These are phyloP conservation scores for Henckelia pumila DNA, from an alignment of 257 asterid genomes.

Conservation along the genomic window DNA sequence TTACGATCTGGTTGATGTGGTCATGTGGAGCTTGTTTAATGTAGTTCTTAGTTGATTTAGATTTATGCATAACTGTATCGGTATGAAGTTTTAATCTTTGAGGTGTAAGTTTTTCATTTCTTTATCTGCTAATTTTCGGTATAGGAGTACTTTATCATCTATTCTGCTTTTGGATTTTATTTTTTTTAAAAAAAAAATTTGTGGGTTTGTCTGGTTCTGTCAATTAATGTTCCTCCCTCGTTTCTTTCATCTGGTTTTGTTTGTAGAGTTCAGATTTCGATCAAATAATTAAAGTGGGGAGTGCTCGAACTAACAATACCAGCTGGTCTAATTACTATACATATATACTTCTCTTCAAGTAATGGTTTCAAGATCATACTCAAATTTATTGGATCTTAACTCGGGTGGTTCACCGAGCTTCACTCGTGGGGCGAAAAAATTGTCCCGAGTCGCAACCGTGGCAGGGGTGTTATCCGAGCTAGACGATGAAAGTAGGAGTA, in stretches of 20 bases:
- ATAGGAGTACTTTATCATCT: not conserved
- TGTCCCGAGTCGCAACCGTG: conserved; percentile 72
- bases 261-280: conserved; percentile 23
- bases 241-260: conserved; percentile 20
- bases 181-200: not conserved
- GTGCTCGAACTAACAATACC: conserved; percentile 2
- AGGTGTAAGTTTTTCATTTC: conserved; percentile 2
- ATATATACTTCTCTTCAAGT: not conserved
- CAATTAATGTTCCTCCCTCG: conserved; percentile 22
- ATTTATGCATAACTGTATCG: not conserved
- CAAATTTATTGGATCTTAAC: conserved; percentile 76
- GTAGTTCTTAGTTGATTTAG: conserved; percentile 12
- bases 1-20: conserved; percentile 16
- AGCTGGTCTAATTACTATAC: conserved; percentile 5
- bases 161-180: not conserved
- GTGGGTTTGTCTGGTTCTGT: not conserved
- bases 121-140: conserved; percentile 2
- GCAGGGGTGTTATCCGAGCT: conserved; percentile 73
- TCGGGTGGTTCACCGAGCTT: conserved; percentile 59
- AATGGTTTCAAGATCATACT: conserved; percentile 82
- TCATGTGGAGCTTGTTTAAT: conserved; percentile 10
- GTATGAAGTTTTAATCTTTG: conserved; percentile 11
- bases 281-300: conserved; percentile 12
- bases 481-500: conserved; percentile 72
- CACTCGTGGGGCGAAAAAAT: conserved; percentile 54